Evolutionary conservation across 192 early-diverging fungal species (phyloP).

Genomic region (Coemansia sp.): DNA sequence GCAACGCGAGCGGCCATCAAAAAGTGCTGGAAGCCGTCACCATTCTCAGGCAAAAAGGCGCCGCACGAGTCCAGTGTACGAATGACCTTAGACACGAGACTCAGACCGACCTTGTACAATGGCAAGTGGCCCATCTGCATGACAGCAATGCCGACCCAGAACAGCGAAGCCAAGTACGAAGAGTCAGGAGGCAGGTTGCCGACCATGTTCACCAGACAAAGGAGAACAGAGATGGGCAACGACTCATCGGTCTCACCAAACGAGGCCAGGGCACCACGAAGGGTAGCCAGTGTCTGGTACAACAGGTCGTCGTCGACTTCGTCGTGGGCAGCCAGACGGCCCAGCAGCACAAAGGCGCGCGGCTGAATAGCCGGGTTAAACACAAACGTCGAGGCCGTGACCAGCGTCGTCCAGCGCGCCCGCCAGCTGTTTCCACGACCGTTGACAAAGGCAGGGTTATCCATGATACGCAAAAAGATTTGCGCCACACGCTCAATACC

Average conservation of each 20-base stretch:
- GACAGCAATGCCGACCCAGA: constrained; percentile 89
- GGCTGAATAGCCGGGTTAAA: constrained; percentile 94
- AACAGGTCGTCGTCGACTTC: constrained; percentile 91
- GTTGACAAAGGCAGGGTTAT: constrained; percentile 46
- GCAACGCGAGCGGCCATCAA: constrained; percentile 73
- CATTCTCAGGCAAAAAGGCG: constrained; percentile 63
- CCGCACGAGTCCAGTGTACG: constrained; percentile 75
- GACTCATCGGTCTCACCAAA: constrained; percentile 83
- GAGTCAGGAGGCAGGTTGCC: constrained; percentile 81
- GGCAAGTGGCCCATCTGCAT: constrained; percentile 86
- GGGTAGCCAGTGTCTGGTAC: constrained; percentile 90
- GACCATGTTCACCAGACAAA: constrained; percentile 90
- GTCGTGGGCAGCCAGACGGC: constrained; percentile 79
- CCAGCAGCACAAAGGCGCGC: constrained; percentile 88
- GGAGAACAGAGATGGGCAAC: constrained; percentile 84
- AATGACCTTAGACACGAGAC: constrained; percentile 72
- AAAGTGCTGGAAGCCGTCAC: constrained; percentile 71
- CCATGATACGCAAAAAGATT: constrained; percentile 61
- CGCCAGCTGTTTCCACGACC: constrained; percentile 84
- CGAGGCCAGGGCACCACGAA: constrained; percentile 82
- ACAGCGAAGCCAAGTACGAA: constrained; percentile 80
- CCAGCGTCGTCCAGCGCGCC: constrained; percentile 90
- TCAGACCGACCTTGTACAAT: constrained; percentile 74
- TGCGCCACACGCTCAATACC: constrained; percentile 63
- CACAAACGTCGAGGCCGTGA: constrained; percentile 91